Conservation (phyloP, 2,329 filamentous ascomycete genomes). For the Colletotrichum somersetense region DNA sequence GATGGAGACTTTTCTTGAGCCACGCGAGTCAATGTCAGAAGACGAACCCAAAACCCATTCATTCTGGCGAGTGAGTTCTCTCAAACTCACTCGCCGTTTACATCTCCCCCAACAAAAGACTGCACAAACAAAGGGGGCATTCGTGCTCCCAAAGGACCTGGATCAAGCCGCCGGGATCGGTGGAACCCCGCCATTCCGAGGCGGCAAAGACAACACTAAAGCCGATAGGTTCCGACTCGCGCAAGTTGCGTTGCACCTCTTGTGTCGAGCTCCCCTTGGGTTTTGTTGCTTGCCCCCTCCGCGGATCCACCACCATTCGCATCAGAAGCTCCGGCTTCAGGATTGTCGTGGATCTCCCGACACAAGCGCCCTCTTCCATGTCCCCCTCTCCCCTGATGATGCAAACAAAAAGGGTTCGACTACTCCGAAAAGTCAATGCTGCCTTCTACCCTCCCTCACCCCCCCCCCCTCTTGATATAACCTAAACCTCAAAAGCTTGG, state of each 20-base stretch:
- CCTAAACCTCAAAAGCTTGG: not conserved
- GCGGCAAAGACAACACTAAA: too few species aligned
- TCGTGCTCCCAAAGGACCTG: not conserved
- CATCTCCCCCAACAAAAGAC: not conserved
- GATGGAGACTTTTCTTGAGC: not conserved
- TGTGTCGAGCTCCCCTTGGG: not conserved
- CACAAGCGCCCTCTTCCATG: constrained; percentile 4
- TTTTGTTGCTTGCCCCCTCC: not conserved
- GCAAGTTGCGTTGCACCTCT: too few species aligned
- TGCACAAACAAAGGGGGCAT: not conserved
- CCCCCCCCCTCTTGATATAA: too few species aligned
- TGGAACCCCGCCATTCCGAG: too few species aligned
- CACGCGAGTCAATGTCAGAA: not conserved
- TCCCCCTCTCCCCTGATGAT: not conserved
- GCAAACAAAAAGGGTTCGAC: constrained; percentile 1
- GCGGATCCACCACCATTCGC: constrained; percentile 13
- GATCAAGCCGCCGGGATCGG: not conserved
- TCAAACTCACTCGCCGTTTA: not conserved
- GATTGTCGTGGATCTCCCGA: not conserved
- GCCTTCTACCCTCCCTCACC: not conserved
- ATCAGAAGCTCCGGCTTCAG: constrained; percentile 7
- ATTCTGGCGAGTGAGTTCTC: not conserved
- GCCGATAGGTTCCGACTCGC: too few species aligned
- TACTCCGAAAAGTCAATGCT: constrained; percentile 1
- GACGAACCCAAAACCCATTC: not conserved